Conservation (phyloP, 768 basidiomycete genomes). For the Wakefieldia striispora region DNA sequence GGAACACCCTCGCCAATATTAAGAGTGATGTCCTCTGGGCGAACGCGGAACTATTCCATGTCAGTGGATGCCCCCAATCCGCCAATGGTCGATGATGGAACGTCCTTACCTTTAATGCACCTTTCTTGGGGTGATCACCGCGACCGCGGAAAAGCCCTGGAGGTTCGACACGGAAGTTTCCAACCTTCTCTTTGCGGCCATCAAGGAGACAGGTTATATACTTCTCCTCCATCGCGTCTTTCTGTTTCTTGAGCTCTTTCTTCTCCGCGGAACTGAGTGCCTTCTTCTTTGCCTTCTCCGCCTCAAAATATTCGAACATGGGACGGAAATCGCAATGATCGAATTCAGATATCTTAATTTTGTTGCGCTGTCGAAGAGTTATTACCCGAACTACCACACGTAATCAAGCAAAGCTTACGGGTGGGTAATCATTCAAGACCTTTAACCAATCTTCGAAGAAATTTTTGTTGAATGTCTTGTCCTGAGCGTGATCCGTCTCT, state of each 20-base stretch:
- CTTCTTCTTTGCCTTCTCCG: conserved; percentile 92
- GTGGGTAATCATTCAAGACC: conserved; percentile 76
- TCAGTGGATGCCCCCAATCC: conserved; percentile 6
- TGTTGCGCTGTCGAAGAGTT: conserved; percentile 51
- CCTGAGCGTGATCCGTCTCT: conserved; percentile 89
- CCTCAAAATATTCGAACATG: conserved; percentile 91
- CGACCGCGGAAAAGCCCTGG: conserved; percentile 98
- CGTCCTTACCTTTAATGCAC: conserved; percentile 77
- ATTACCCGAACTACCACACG: conserved; percentile 5
- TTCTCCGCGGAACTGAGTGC: conserved; percentile 81
- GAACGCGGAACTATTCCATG: conserved; percentile 67
- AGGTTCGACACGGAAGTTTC: conserved; percentile 97
- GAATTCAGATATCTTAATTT: conserved; percentile 71
- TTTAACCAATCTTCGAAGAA: conserved; percentile 91
- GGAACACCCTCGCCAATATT: conserved; percentile 82
- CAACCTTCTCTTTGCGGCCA: conserved; percentile 96
- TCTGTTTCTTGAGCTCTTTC: conserved; percentile 84
- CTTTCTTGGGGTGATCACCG: conserved; percentile 98
- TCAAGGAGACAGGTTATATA: conserved; percentile 88
- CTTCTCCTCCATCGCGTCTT: conserved; percentile 79
- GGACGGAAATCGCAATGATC: conserved; percentile 90
- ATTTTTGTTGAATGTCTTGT: conserved; percentile 86
- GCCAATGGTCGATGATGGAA: background rate
- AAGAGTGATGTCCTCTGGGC: conserved; percentile 92
- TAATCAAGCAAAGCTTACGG: conserved; percentile 51